phyloP scores from a whole-genome alignment of 495 filamentous ascomycete species.

The Terfezia claveryi region DNA sequence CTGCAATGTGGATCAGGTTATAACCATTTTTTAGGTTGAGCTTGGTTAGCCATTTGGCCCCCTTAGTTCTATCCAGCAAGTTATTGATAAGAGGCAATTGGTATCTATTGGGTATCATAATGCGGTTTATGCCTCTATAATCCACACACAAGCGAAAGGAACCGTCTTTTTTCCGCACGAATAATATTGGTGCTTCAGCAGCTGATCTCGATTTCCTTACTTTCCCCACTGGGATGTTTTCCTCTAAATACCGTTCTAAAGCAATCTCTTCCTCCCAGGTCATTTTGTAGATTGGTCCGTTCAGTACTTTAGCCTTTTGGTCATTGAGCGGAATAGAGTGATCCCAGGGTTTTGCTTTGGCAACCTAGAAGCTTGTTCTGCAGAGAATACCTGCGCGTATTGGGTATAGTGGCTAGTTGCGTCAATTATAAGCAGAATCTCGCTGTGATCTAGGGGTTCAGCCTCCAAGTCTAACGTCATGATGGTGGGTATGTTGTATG shows the following conservation, averaged over 20 bases:
- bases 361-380: not conserved
- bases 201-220: not conserved
- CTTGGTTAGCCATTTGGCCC: constrained; percentile 17
- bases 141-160: constrained; percentile 18
- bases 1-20: constrained; percentile 20
- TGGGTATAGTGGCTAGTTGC: too few species aligned
- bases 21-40: constrained; percentile 24
- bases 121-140: constrained; percentile 7
- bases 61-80: constrained; percentile 8
- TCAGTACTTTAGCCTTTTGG: not conserved
- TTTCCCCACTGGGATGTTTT: not conserved
- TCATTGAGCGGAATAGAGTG: not conserved
- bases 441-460: too few species aligned
- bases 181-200: constrained; percentile 17
- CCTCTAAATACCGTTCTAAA: not conserved
- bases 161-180: constrained; percentile 19
- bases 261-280: not conserved
- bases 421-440: too few species aligned
- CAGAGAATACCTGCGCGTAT: too few species aligned
- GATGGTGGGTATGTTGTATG: too few species aligned
- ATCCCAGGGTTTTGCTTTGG: not conserved
- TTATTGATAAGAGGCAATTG: constrained; percentile 21
- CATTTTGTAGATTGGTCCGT: not conserved
- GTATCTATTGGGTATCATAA: constrained; percentile 5
- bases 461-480: too few species aligned